Evolutionary conservation across 23 red algal species (phyloP).

Genomic region (Gracilariopsis chorda): DNA sequence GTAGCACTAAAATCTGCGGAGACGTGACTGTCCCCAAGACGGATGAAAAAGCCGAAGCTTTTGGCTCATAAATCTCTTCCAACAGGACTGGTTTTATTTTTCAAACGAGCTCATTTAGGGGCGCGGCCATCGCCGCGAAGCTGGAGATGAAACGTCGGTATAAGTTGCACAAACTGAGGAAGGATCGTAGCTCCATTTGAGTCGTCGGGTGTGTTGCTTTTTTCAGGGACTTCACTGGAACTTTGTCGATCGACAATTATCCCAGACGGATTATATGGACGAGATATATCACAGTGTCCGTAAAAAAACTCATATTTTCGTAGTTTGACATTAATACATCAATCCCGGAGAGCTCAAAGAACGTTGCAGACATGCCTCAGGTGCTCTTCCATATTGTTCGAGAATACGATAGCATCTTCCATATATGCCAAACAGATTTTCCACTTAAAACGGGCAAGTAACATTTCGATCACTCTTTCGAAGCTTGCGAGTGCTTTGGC

Average conservation of each 20-base stretch:
- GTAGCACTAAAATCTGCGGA: background rate
- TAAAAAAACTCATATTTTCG: background rate
- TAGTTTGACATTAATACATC: background rate
- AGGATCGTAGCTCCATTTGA: background rate
- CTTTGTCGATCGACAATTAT: background rate
- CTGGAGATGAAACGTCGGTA: background rate
- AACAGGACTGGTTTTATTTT: background rate
- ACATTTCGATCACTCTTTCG: background rate
- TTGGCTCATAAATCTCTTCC: background rate
- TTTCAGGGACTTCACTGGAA: background rate
- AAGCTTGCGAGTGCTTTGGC: background rate
- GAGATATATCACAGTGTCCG: background rate
- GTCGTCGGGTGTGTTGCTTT: background rate
- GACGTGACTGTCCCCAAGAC: background rate
- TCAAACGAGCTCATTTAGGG: background rate
- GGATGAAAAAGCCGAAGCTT: background rate
- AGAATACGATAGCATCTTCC: background rate
- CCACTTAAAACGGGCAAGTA: background rate
- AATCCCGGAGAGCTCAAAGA: background rate
- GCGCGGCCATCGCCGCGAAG: background rate
- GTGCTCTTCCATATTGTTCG: background rate
- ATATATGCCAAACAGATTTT: background rate
- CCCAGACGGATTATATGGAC: background rate
- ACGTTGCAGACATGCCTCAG: background rate
- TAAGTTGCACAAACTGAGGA: background rate